Evolutionary conservation across 2,329 filamentous ascomycete genomes (phyloP).

Genomic region (Dactylella cylindrospora): DNA sequence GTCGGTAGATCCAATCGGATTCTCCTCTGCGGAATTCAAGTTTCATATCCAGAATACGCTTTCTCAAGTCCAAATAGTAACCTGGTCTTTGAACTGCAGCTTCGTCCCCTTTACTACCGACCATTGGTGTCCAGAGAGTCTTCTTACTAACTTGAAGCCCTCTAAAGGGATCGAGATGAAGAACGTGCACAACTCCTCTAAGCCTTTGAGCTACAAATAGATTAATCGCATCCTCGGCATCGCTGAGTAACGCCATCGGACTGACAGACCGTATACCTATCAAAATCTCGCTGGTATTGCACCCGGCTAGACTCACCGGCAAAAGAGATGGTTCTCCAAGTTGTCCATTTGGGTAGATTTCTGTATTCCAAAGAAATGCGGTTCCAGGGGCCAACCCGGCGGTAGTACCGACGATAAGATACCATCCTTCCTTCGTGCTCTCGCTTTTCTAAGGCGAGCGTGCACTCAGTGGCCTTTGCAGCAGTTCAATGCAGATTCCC

Average conservation of each 20-base stretch:
- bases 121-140: conserved; percentile 4
- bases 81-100: background rate
- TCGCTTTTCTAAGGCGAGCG: conserved; percentile 22
- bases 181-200: conserved; percentile 8
- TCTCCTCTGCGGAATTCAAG: background rate
- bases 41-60: conserved; percentile 11
- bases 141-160: conserved; percentile 1
- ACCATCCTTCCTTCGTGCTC: conserved; percentile 6
- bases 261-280: conserved; percentile 7
- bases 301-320: background rate
- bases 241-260: background rate
- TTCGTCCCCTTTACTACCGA: background rate
- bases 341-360: conserved; percentile 4
- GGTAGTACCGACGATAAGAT: conserved; percentile 20
- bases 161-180: conserved; percentile 24
- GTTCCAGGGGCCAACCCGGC: conserved; percentile 13
- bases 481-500: conserved; percentile 21
- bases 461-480: background rate
- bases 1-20: conserved; percentile 2
- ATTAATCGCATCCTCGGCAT: conserved; percentile 8
- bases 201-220: conserved; percentile 6
- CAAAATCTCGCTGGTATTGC: conserved; percentile 10
- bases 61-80: conserved; percentile 9
- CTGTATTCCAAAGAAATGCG: conserved; percentile 12
- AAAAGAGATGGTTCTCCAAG: background rate